phyloP scores from a whole-genome alignment of 2,329 filamentous ascomycete species.

The Escovopsis sp. region DNA sequence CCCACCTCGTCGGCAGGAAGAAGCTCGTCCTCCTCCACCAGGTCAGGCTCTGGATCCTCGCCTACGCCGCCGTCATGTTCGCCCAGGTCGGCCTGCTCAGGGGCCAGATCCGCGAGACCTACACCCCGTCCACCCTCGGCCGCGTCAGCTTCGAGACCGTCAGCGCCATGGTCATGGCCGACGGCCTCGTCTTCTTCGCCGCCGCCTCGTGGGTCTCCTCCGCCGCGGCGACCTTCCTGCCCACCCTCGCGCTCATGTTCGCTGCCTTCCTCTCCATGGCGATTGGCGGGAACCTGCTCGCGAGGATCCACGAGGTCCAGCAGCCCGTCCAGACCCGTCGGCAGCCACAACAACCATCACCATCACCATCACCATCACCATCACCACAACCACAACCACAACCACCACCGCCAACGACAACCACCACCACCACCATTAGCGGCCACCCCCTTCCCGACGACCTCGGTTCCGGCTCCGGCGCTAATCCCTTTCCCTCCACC shows the following conservation, averaged over 20 bases:
- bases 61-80: conserved; percentile 40
- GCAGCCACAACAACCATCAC: conserved; percentile 14
- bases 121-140: conserved; percentile 51
- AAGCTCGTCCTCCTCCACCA: conserved; percentile 41
- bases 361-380: conserved; percentile 10
- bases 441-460: too few species aligned
- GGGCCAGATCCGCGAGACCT: conserved; percentile 49
- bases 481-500: conserved; percentile 11
- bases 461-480: conserved; percentile 6
- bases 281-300: conserved; percentile 41
- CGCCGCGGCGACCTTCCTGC: conserved; percentile 38
- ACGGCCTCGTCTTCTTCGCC: conserved; percentile 43
- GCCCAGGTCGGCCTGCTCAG: conserved; percentile 48
- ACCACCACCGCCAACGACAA: too few species aligned
- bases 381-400: too few species aligned
- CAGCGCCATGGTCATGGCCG: conserved; percentile 45
- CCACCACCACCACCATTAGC: too few species aligned
- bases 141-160: conserved; percentile 50
- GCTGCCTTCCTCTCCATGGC: conserved; percentile 39
- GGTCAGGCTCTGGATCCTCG: conserved; percentile 43
- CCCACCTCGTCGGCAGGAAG: conserved; percentile 45
- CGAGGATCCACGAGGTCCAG: conserved; percentile 45
- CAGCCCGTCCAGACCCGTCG: conserved; percentile 35
- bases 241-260: conserved; percentile 38
- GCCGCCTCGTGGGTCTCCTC: conserved; percentile 41